phyloP scores from a whole-genome alignment of 106 monocot genomes.

The Chionographis japonica region DNA sequence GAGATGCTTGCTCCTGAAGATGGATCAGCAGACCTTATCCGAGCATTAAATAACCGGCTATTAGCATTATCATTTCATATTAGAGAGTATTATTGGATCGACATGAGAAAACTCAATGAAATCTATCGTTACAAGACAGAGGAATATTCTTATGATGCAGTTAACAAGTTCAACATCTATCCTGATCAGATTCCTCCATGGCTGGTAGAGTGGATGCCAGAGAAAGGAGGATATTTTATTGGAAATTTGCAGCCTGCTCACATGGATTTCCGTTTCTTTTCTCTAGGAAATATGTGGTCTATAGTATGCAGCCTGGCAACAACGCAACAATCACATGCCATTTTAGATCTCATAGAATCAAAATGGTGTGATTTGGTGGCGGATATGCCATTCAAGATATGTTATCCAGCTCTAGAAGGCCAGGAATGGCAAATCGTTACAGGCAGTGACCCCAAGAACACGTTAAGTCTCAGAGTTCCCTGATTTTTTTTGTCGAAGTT shows the following conservation, averaged over 20 bases:
- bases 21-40: constrained; percentile 5
- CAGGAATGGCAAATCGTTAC: constrained; percentile 25
- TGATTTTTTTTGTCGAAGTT: neutral
- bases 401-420: constrained; percentile 16
- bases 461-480: neutral
- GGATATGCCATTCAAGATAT: constrained; percentile 30
- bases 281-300: constrained; percentile 27
- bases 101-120: constrained; percentile 23
- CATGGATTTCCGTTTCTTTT: constrained; percentile 25
- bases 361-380: constrained; percentile 24
- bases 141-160: constrained; percentile 30
- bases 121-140: constrained; percentile 24
- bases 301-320: constrained; percentile 16
- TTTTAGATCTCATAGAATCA: constrained; percentile 17
- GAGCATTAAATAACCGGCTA: constrained; percentile 12
- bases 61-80: constrained; percentile 21
- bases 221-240: constrained; percentile 22
- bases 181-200: constrained; percentile 24
- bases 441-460: constrained; percentile 19
- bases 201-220: constrained; percentile 32
- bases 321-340: constrained; percentile 15
- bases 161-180: constrained; percentile 45
- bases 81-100: constrained; percentile 24
- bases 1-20: constrained; percentile 18
- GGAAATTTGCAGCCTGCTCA: constrained; percentile 25